These are phyloP conservation scores for Rubia yunnanensis DNA, from an alignment of 257 asterid genomes.

Conservation along the genomic window DNA sequence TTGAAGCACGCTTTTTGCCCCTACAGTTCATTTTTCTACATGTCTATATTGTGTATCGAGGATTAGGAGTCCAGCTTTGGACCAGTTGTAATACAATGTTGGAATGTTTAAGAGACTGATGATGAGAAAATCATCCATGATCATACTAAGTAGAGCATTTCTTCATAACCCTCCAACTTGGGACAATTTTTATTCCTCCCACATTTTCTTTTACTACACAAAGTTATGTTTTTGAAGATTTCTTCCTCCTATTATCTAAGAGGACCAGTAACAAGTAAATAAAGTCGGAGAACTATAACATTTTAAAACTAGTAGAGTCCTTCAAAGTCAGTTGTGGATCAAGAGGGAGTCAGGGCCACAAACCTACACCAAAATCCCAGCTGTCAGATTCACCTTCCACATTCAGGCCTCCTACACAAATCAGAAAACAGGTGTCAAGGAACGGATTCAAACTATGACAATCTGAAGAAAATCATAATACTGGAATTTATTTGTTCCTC, in stretches of 20 bases:
- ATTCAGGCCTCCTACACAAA: slow-evolving; percentile 77
- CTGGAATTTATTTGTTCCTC: background rate
- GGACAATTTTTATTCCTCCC: background rate
- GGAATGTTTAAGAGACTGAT: background rate
- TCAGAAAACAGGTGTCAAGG: slow-evolving; percentile 1
- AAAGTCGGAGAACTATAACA: background rate
- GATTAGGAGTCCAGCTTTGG: background rate
- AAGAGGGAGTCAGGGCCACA: background rate
- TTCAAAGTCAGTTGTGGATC: background rate
- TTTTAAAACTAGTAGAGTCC: background rate
- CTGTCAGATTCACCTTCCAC: slow-evolving; percentile 94
- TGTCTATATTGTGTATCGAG: background rate
- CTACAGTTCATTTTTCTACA: background rate
- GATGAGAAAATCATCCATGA: background rate
- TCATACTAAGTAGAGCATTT: background rate
- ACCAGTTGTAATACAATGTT: background rate
- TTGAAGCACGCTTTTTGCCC: too few relatives aligned
- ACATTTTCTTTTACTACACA: background rate
- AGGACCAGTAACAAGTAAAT: background rate
- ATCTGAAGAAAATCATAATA: background rate
- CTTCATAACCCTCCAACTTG: background rate
- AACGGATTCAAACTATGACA: background rate
- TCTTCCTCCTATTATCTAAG: background rate
- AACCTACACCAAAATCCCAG: slow-evolving; percentile 99
- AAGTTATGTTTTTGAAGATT: background rate